Evolutionary conservation across 306 rosid genomes (phyloP), one percentile per base, ranked within the genome.

Genomic region (Acacia crassicarpa): DNA sequence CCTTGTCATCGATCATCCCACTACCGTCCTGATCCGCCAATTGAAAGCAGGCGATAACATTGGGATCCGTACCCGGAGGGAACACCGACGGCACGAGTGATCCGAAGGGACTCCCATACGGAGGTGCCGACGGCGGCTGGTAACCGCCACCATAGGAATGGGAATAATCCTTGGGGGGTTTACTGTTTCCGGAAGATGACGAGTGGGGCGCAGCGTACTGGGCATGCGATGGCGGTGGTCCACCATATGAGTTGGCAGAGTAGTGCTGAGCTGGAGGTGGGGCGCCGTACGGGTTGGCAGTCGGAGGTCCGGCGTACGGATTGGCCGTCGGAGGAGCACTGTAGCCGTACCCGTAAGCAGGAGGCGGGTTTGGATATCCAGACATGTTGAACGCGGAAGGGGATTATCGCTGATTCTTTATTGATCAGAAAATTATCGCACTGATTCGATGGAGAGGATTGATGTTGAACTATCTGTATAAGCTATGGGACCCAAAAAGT

Each of bases 61-160:
- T 93, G 0, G 99, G 99, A 82, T 95, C 97, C 9, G 97, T 95
- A 0, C 97, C 97, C 0, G 98, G 99, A 4, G 99, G 98, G 76
- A 95, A 95, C 30, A 84, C 70, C 71, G 99, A 93, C 33, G 98
- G 98, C 32, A 95, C 80, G 33, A 95, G 90, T 44, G 96, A 46
- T 12, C 94, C 91, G 80, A 95, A 92, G 8, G 96, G 92, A 70
- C 59, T 89, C 0, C 44, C 88, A 76, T 92, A 86, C 5, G 79
- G 67, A 0, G 82, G 74, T 16, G 74, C 49, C 17, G 87, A 63
- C 7, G 96, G 5, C 19, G 83, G 82, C 2, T 92, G 95, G 58
- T 91, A 95, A 1, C 81, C 81, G 0, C 77, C 19, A 84, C 84
- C 11, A 80, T 74, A 66, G 61, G 82, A 45, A 43, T 88, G 82